Evolutionary conservation across 257 asterid genomes (phyloP), one percentile per base, ranked within the genome.

Genomic region (Solanum clarkiae): DNA sequence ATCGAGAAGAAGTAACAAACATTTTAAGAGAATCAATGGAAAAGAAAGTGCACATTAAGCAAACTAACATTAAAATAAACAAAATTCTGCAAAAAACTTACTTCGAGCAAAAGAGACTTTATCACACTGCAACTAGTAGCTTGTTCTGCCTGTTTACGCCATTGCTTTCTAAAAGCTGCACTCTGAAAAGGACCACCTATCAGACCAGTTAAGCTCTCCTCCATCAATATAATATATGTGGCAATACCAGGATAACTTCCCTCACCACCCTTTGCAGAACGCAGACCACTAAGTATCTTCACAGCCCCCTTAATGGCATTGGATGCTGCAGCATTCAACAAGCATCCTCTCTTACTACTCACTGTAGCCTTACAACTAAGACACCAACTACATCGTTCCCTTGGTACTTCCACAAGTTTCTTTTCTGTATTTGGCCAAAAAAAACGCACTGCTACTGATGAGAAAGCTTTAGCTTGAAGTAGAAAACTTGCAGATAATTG

Each of bases 361-460:
- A 90, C 93, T 74, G 88, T 57, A 85, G 97, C 93, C 89, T 91
- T 92, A 88, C 99, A 95, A 80, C 91, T 86, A 91, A 93, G 86
- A 88, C 98, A 95, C 99, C 98, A 95, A 88, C 97, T 90, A 86
- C 99, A 95, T 89, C 97, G 92, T 91, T 95, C 99, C 90, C 97
- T 89, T 49, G 97, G 96, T 81, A 92, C 92, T 85, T 94, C 99
- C 60, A 91, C 86, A 36, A 95, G 93, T 87, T 91, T 94, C 90
- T 89, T 94, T 86, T 93, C 99, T 26, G 88, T 86, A 90, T 90
- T 90, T 45, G 99, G 99, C 99, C 99, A 95, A 92, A 92, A 90
- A 91, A 95, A 95, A 8, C 92, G 92, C 53, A 81, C 66, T 22
- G 97, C 93, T 60, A 89, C 95, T 36, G 89, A 85, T 18, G 98